Evolutionary conservation across 495 filamentous ascomycete genomes (phyloP).

Genomic region (Cairneyella variabilis): DNA sequence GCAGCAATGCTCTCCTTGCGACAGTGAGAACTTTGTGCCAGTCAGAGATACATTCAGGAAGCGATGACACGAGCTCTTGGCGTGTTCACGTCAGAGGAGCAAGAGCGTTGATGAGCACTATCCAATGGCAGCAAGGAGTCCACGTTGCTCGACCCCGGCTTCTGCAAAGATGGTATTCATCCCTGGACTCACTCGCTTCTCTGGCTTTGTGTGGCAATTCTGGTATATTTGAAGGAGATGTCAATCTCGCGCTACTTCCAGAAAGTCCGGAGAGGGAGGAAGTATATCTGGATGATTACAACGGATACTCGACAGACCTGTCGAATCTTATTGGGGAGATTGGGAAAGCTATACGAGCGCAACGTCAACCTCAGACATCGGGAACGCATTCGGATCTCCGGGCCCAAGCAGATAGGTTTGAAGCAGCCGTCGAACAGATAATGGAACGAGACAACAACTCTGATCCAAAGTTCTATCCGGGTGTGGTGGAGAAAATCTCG

Average conservation of each 20-base stretch:
- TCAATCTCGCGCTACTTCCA: not conserved
- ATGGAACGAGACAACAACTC: not conserved
- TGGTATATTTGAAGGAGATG: not conserved
- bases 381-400: no score
- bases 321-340: not conserved
- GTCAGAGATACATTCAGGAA: not conserved
- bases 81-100: not conserved
- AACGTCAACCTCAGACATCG: not conserved
- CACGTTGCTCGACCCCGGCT: not conserved
- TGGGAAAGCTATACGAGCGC: not conserved
- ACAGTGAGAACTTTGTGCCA: conserved; percentile 1
- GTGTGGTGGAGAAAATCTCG: not conserved
- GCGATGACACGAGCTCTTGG: not conserved
- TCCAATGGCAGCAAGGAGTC: not conserved
- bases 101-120: not conserved
- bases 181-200: not conserved
- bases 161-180: not conserved
- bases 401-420: not conserved
- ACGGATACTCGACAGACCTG: conserved; percentile 1
- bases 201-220: not conserved
- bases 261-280: no score
- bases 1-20: not conserved
- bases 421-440: not conserved
- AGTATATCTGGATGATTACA: conserved; percentile 4
- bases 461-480: not conserved